These are phyloP conservation scores for Penicillium decumbens DNA, from an alignment of 2,329 filamentous ascomycete genomes.

Conservation along the genomic window DNA sequence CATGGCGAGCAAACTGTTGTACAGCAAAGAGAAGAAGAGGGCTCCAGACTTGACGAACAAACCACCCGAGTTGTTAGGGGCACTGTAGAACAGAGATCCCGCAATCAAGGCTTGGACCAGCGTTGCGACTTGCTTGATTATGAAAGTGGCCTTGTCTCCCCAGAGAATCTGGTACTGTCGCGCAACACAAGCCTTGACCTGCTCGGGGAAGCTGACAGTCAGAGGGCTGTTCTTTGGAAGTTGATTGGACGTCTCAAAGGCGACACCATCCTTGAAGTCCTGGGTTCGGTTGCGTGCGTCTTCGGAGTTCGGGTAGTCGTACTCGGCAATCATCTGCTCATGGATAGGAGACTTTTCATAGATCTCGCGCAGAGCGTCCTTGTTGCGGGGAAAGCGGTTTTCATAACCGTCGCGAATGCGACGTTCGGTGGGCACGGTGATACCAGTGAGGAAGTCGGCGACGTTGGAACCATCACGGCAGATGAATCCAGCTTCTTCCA, in stretches of 20 bases:
- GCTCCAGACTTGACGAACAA: constrained; percentile 62
- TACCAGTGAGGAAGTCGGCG: constrained; percentile 62
- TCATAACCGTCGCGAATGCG: constrained; percentile 43
- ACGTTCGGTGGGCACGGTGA: constrained; percentile 54
- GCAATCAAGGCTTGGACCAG: constrained; percentile 58
- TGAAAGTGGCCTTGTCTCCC: constrained; percentile 60
- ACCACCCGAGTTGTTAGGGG: constrained; percentile 54
- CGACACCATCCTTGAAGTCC: constrained; percentile 52
- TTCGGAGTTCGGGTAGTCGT: constrained; percentile 52
- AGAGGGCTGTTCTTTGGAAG: constrained; percentile 53
- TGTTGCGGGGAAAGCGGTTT: constrained; percentile 43
- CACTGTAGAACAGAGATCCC: constrained; percentile 65
- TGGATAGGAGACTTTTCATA: constrained; percentile 54
- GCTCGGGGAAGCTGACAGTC: constrained; percentile 52
- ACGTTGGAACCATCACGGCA: constrained; percentile 60
- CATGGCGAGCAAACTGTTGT: constrained; percentile 59
- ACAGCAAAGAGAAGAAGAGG: constrained; percentile 61
- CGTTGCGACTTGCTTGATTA: constrained; percentile 59
- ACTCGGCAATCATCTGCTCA: constrained; percentile 51
- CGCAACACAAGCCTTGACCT: constrained; percentile 54
- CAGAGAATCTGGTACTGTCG: constrained; percentile 63
- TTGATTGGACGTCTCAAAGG: constrained; percentile 52
- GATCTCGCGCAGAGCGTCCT: constrained; percentile 41
- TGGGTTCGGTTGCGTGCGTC: constrained; percentile 49
- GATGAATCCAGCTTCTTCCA: constrained; percentile 61